These are phyloP conservation scores for Erythrophleum ivorense DNA, from an alignment of 331 rosid species.

Conservation along the genomic window DNA sequence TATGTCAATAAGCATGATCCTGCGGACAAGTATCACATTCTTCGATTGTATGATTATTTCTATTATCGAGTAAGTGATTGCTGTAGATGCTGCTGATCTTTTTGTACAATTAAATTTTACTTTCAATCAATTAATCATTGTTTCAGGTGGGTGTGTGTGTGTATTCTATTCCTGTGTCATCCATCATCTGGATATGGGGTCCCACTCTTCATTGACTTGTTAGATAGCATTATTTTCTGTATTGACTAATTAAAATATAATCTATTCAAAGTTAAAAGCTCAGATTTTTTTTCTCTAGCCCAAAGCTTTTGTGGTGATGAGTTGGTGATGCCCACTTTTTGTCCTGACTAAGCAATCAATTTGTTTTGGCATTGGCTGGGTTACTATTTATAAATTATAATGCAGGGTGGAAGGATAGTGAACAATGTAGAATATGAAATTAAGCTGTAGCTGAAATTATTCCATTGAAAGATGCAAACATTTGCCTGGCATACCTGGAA, in stretches of 20 bases:
- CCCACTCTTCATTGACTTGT: background rate
- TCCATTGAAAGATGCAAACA: background rate
- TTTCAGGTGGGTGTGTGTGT: background rate
- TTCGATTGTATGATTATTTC: conserved; percentile 95
- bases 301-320: conserved; percentile 4
- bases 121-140: background rate
- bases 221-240: background rate
- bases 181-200: background rate
- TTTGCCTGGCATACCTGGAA: background rate
- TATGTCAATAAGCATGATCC: conserved; percentile 98
- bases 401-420: background rate
- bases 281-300: background rate
- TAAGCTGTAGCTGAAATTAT: background rate
- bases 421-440: conserved; percentile 1
- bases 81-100: conserved; percentile 16
- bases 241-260: background rate
- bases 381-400: background rate
- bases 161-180: background rate
- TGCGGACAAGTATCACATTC: conserved; percentile 90
- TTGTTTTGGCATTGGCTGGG: conserved; percentile 17
- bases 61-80: conserved; percentile 84
- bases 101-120: conserved; percentile 9
- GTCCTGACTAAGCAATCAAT: background rate
- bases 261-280: background rate
- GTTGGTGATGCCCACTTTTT: background rate